These are phyloP conservation scores for Fonsecaea monophora DNA, from an alignment of 2,329 filamentous ascomycete species.

Conservation along the genomic window DNA sequence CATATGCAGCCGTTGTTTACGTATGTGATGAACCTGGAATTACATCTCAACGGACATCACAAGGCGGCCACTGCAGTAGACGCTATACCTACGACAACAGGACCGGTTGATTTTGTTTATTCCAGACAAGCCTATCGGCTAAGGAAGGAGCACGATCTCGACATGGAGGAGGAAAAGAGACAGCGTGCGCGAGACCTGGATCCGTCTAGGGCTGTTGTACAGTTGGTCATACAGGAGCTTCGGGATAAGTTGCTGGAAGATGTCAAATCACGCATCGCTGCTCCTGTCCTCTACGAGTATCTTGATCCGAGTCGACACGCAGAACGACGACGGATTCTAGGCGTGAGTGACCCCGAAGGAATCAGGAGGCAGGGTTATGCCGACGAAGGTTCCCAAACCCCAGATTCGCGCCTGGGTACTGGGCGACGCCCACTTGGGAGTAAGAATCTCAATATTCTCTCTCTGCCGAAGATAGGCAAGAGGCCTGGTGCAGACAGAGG, in stretches of 20 bases:
- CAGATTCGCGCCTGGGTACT: constrained; percentile 55
- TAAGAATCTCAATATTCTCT: constrained; percentile 63
- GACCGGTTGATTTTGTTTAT: constrained; percentile 35
- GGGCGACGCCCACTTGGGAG: constrained; percentile 48
- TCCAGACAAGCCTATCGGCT: constrained; percentile 52
- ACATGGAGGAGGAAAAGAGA: constrained; percentile 88
- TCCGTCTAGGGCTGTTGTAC: constrained; percentile 82
- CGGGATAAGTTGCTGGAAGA: constrained; percentile 86
- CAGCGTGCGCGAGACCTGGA: constrained; percentile 87
- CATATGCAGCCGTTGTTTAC: constrained; percentile 88
- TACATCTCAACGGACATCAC: constrained; percentile 72
- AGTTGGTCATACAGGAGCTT: constrained; percentile 79
- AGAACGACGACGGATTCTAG: constrained; percentile 78
- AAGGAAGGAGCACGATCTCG: constrained; percentile 76
- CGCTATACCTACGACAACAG: constrained; percentile 25
- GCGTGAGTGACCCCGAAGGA: constrained; percentile 73
- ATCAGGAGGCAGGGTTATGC: constrained; percentile 65
- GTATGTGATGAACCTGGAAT: constrained; percentile 90
- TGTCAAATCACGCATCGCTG: constrained; percentile 85
- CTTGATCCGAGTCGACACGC: constrained; percentile 82
- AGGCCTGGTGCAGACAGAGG: constrained; percentile 63
- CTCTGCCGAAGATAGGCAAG: constrained; percentile 78
- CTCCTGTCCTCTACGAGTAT: constrained; percentile 78
- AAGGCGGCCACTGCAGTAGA: constrained; percentile 62
- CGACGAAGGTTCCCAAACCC: constrained; percentile 69